A percentile compares a stretch with the other conserved stretches of the same genome.
These are phyloP conservation scores for Phaeomoniella chlamydospora DNA, from an alignment of 2,329 filamentous ascomycete genomes.

Conservation along the genomic window DNA sequence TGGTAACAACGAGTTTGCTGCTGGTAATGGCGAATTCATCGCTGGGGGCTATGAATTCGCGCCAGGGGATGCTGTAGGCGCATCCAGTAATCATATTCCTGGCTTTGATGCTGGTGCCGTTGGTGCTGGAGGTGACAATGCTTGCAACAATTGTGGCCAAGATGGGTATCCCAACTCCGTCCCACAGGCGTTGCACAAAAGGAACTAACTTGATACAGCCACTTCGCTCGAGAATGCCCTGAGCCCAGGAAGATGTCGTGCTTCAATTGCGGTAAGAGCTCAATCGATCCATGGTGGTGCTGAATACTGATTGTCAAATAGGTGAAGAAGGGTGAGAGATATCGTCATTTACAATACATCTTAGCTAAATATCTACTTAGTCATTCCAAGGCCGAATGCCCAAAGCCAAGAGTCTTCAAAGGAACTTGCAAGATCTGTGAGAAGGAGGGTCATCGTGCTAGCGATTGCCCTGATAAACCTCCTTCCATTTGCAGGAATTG, in stretches of 20 bases:
- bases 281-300: too few species aligned
- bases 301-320: too few species aligned
- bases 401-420: conserved; percentile 30
- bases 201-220: conserved; percentile 11
- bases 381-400: conserved; percentile 28
- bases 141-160: conserved; percentile 11
- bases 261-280: conserved; percentile 26
- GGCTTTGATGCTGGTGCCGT: conserved; percentile 3
- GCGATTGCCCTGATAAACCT: conserved; percentile 27
- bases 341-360: background rate
- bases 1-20: conserved; percentile 2
- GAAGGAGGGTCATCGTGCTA: conserved; percentile 27
- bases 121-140: conserved; percentile 4
- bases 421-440: conserved; percentile 30
- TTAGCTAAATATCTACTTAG: conserved; percentile 11
- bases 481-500: conserved; percentile 32
- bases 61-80: conserved; percentile 2
- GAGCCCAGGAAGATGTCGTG: conserved; percentile 24
- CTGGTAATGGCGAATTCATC: conserved; percentile 1
- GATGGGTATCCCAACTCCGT: conserved; percentile 4
- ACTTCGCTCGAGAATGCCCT: conserved; percentile 24
- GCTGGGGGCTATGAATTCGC: conserved; percentile 1
- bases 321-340: conserved; percentile 22
- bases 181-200: too few species aligned
- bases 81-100: background rate